Evolutionary conservation across 1,139 yeast genomes (phyloP).

Genomic region (Lodderomyces margitis): DNA sequence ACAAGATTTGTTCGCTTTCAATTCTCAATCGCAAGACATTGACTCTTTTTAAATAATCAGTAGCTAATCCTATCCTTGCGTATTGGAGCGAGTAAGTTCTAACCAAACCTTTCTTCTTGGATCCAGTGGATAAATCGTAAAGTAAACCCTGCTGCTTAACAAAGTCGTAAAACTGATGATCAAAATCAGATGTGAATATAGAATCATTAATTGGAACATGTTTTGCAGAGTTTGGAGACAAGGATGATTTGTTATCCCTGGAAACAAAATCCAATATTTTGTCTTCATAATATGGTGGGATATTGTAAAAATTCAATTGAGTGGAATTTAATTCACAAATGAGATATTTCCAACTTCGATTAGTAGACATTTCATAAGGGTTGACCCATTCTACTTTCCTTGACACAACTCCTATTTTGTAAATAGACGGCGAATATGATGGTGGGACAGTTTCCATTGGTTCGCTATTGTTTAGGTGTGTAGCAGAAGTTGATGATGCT

Average conservation of each 20-base stretch:
- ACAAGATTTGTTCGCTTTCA: slow-evolving; percentile 66
- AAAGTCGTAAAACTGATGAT: slow-evolving; percentile 35
- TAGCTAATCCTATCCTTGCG: slow-evolving; percentile 67
- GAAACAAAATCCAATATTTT: slow-evolving; percentile 23
- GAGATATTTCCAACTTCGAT: slow-evolving; percentile 61
- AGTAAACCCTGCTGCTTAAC: slow-evolving; percentile 30
- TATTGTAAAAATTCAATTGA: slow-evolving; percentile 60
- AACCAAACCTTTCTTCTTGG: slow-evolving; percentile 25
- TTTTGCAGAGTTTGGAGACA: background rate
- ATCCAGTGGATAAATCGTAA: slow-evolving; percentile 13
- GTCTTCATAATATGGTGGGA: slow-evolving; percentile 36
- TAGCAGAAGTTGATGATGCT: background rate
- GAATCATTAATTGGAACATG: slow-evolving; percentile 18
- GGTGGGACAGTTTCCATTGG: slow-evolving; percentile 36
- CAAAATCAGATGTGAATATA: slow-evolving; percentile 31
- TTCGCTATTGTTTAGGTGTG: background rate
- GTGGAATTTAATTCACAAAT: slow-evolving; percentile 72
- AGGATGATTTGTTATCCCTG: slow-evolving; percentile 4
- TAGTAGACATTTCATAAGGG: slow-evolving; percentile 62
- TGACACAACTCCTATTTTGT: slow-evolving; percentile 50
- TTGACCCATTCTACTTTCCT: slow-evolving; percentile 66
- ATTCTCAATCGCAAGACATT: slow-evolving; percentile 60
- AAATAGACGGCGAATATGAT: slow-evolving; percentile 54
- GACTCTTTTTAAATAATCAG: slow-evolving; percentile 61
- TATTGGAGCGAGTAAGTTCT: slow-evolving; percentile 68